Base-by-base conservation (phyloP, 768 basidiomycete species). In the Pleurotus ostreatus region DNA sequence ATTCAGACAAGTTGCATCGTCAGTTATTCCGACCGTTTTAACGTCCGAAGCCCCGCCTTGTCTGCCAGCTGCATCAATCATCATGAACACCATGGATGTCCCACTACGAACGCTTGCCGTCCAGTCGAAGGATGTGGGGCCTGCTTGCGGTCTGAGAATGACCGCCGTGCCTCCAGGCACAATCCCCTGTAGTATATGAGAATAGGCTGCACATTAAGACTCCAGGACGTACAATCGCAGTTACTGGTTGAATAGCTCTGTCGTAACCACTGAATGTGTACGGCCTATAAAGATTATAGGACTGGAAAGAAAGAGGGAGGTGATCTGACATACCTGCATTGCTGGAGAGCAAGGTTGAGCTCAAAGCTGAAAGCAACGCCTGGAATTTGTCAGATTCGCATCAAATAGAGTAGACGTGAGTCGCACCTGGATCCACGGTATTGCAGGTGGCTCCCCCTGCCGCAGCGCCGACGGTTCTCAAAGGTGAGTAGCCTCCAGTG, bases 1-100 rank as follows among this genome's bases (percentile, higher is more conserved):
- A 61, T 77, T 77, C 20, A 89, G 66, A 62, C 88, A 90, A 16
- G 74, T 73, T 20, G 57, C 64, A 52, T 82, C 74, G 57, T 74
- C 74, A 1, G 83, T 79, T 26, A 64, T 65, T 7, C 74, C 72
- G 15, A 89, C 83, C 4, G 60, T 66, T 58, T 66, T 61, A n/a
- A 82, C 57, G 59, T 82, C 76, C n/a, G 84, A 83, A 56, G 76
- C 75, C 16, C 88, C 88, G 48, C 88, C 88, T 55, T 75, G 73
- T 45, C 73, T 68, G 9, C 80, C 79, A 47, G 61, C 57, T 9
- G 79, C 66, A 60, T 85, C 84, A 2, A 74, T 68, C 79, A 87
- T 74, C 40, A 77, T 61, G 51, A 87, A 87, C 11, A 89, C 55
- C 46, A 87, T 65, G 2, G 75, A 73, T 1, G 84, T 89, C 4